phyloP scores from a whole-genome alignment of 2,329 filamentous ascomycete species.

The Trichophyton schoenleinii region DNA sequence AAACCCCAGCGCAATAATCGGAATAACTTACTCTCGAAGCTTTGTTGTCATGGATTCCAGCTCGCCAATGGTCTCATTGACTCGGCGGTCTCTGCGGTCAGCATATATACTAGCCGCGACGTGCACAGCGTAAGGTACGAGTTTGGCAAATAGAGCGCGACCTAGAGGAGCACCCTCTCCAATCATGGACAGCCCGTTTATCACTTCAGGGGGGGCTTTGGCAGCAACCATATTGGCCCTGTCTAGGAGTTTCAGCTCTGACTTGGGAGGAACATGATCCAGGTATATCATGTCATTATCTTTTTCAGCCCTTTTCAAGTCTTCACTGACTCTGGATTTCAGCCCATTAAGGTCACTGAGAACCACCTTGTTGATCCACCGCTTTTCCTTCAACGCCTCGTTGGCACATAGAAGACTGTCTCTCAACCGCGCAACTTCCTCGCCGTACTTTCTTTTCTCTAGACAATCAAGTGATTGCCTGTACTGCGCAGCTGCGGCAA shows the following conservation, averaged over 20 bases:
- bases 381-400: slow-evolving; percentile 73
- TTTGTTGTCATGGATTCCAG: slow-evolving; percentile 68
- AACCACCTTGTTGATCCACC: slow-evolving; percentile 70
- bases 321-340: slow-evolving; percentile 70
- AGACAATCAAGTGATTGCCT: slow-evolving; percentile 79
- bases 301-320: slow-evolving; percentile 82
- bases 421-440: slow-evolving; percentile 76
- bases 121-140: slow-evolving; percentile 93
- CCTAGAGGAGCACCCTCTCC: slow-evolving; percentile 73
- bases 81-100: slow-evolving; percentile 75
- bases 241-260: slow-evolving; percentile 73
- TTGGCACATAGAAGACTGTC: slow-evolving; percentile 74
- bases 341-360: slow-evolving; percentile 69
- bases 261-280: slow-evolving; percentile 69
- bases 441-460: slow-evolving; percentile 88
- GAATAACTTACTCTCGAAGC: slow-evolving; percentile 51
- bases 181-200: slow-evolving; percentile 65
- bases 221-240: slow-evolving; percentile 78
- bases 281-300: slow-evolving; percentile 96
- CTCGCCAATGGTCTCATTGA: slow-evolving; percentile 76
- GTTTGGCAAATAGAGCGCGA: slow-evolving; percentile 70
- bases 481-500: slow-evolving; percentile 89
- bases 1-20: not conserved
- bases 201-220: slow-evolving; percentile 67
- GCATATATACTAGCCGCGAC: slow-evolving; percentile 92